Base-by-base conservation (phyloP, 2,329 filamentous ascomycete species). In the Basipetospora chlamydospora region DNA sequence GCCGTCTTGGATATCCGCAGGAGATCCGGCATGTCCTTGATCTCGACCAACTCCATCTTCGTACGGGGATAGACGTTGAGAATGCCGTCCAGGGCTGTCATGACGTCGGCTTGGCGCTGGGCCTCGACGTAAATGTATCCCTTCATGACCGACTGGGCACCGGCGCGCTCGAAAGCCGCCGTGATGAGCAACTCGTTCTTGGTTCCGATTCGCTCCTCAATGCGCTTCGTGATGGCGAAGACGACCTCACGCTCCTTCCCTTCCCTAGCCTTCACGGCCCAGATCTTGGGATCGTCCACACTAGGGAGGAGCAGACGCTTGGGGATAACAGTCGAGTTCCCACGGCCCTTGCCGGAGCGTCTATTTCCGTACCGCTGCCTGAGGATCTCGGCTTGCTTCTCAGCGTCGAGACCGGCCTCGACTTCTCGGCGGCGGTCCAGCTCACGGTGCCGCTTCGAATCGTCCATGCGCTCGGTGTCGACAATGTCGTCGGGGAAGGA, bases 21-120 rank as follows among this genome's bases (percentile, higher is more conserved):
- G n/a, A 98, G 70, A 57, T 96, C 90, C 2, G 90, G 88, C 78
- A 95, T 94, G 58, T 98, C 90, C 56, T 93, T 93, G 49, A 96
- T 86, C 33, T 90, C 84, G 28, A 98, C 85, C 35, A 96, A 65
- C 30, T 87, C 73, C 61, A 90, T 79, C 57, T 86, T 90, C 20
- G 75, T 80, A 39, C 85, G 77, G 37, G 88, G 83, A 54, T 95
- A 98, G 26, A 93, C 81, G 51, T 94, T 86, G 42, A 84, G 73
- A 50, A 98, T 73, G 28, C 79, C 82, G 42, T 94, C 83, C 28
- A 94, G 65, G 6, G 85, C 83, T 36, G 77, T 68, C 49, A 87
- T 64, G 45, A 96, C 84, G 57, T 95, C 86, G 31, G 82, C 82
- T 53, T 90, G 81, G 43, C 83, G 75, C 46, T 80, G 75, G 10